Conservation (phyloP, 306 rosid genomes). For the Echinosophora koreensis region DNA sequence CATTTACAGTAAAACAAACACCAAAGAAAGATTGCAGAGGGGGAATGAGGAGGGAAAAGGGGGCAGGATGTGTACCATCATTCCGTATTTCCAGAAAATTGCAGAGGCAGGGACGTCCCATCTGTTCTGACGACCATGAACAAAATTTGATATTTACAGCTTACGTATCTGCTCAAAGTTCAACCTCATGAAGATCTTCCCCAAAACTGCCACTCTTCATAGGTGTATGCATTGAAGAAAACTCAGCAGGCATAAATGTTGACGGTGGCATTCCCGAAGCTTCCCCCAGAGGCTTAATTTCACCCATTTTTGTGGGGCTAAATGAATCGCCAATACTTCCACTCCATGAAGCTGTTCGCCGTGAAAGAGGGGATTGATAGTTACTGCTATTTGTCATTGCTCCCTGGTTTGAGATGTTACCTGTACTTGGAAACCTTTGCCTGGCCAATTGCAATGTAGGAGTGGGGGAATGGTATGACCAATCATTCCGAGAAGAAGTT, state of each 20-base stretch:
- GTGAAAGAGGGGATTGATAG: conserved; percentile 54
- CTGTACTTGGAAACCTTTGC: conserved; percentile 77
- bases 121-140: conserved; percentile 58
- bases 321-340: conserved; percentile 58
- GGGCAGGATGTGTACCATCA: conserved; percentile 29
- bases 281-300: conserved; percentile 62
- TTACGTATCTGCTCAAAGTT: conserved; percentile 66
- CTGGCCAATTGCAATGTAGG: conserved; percentile 41
- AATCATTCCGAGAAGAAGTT: conserved; percentile 54
- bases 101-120: conserved; percentile 55
- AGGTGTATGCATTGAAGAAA: conserved; percentile 46
- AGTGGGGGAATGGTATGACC: conserved; percentile 54
- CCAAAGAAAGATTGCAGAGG: conserved; percentile 14
- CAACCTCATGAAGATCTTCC: conserved; percentile 87
- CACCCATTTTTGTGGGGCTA: conserved; percentile 54
- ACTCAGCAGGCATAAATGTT: conserved; percentile 57
- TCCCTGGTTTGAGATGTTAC: conserved; percentile 55
- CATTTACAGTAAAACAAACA: conserved; percentile 48
- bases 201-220: conserved; percentile 62
- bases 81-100: conserved; percentile 41
- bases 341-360: conserved; percentile 87
- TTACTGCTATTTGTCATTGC: conserved; percentile 41
- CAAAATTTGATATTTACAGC: conserved; percentile 88
- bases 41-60: background rate
- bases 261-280: conserved; percentile 63